phyloP scores from a whole-genome alignment of 2,329 filamentous ascomycete species.

The Lachnellula subtilissima region DNA sequence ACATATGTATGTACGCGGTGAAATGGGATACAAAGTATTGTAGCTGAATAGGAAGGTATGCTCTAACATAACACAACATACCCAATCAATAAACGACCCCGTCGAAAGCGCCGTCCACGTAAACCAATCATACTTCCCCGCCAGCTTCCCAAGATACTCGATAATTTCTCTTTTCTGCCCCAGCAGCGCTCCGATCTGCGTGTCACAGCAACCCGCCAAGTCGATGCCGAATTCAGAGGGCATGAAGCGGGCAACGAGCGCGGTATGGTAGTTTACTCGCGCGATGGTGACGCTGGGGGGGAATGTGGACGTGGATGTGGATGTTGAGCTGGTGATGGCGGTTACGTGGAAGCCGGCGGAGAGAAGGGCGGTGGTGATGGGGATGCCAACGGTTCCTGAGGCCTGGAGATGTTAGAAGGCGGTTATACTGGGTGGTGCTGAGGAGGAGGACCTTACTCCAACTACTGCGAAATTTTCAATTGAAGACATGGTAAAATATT shows the following conservation, averaged over 20 bases:
- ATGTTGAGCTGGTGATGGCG: constrained; percentile 27
- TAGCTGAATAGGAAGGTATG: neutral
- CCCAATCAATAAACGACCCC: constrained; percentile 24
- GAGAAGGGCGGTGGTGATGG: constrained; percentile 29
- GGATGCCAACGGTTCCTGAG: constrained; percentile 15
- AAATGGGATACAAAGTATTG: no score
- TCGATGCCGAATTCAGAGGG: constrained; percentile 50
- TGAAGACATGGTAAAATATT: constrained; percentile 3
- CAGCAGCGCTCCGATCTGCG: neutral
- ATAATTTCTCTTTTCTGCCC: constrained; percentile 5
- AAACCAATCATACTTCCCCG: constrained; percentile 12
- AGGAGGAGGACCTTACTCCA: constrained; percentile 9
- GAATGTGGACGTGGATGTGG: constrained; percentile 2
- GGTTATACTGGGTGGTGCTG: neutral
- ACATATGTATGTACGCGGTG: no score
- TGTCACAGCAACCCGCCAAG: constrained; percentile 12
- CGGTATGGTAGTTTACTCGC: constrained; percentile 7
- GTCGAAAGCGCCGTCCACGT: constrained; percentile 33
- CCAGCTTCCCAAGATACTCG: constrained; percentile 9
- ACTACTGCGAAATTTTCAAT: constrained; percentile 19
- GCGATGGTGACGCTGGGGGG: constrained; percentile 19
- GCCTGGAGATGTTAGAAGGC: constrained; percentile 8
- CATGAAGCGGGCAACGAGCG: constrained; percentile 42
- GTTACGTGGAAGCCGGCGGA: constrained; percentile 28
- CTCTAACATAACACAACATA: neutral